phyloP scores from a whole-genome alignment of 306 rosid genomes.

The Cucurbita moschata region DNA sequence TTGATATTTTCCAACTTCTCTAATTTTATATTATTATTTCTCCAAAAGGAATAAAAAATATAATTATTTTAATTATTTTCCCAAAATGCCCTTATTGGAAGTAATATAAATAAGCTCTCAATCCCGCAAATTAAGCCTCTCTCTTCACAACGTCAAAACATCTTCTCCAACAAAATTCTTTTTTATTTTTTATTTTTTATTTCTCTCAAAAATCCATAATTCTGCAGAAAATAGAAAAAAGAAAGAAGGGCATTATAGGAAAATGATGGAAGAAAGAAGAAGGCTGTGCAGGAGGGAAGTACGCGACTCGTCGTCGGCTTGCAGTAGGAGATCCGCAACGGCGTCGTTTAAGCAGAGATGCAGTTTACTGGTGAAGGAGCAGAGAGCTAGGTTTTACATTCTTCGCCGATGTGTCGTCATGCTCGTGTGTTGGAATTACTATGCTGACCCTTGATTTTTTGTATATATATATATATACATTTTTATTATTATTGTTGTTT shows the following conservation, averaged over 20 bases:
- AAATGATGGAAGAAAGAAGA: constrained; percentile 14
- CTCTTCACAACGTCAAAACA: not conserved
- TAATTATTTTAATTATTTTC: not conserved
- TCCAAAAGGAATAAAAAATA: not conserved
- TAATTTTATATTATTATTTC: not conserved
- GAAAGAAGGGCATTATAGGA: not conserved
- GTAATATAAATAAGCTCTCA: not conserved
- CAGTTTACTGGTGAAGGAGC: constrained; percentile 47
- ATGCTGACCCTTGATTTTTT: constrained; percentile 17
- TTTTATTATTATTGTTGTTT: not conserved
- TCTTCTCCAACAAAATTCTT: not conserved
- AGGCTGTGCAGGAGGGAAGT: constrained; percentile 14
- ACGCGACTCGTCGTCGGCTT: not conserved
- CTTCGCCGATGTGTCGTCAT: constrained; percentile 58
- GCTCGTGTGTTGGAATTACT: constrained; percentile 65
- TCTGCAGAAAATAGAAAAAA: not conserved
- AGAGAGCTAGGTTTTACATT: constrained; percentile 61
- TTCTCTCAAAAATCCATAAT: not conserved
- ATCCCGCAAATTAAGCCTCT: not conserved
- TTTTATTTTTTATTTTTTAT: not conserved
- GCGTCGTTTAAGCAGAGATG: constrained; percentile 44
- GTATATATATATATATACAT: not conserved
- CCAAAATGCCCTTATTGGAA: not conserved
- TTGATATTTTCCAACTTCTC: too few species aligned
- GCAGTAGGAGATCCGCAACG: constrained; percentile 9